These are phyloP conservation scores for Hypoxylon sp. DNA, from an alignment of 2,329 filamentous ascomycete species.

Conservation along the genomic window DNA sequence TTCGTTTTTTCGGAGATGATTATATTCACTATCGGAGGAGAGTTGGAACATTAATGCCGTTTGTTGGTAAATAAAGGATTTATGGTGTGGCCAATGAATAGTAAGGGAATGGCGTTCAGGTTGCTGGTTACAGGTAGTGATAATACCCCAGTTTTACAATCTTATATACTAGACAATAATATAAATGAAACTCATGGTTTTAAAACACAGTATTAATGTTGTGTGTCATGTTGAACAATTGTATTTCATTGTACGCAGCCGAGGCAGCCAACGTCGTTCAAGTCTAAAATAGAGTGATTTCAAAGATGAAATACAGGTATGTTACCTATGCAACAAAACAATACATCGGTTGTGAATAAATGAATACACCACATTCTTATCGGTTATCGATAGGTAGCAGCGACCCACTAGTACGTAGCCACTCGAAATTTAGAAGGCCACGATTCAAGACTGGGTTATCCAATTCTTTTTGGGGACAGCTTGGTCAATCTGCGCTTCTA, in stretches of 20 bases:
- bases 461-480: constrained; percentile 29
- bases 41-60: constrained; percentile 83
- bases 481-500: constrained; percentile 31
- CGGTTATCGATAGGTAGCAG: constrained; percentile 39
- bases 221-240: no score
- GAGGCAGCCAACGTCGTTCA: no score
- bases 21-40: constrained; percentile 77
- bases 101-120: constrained; percentile 21
- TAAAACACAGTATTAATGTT: no score
- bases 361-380: constrained; percentile 12
- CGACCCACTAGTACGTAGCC: constrained; percentile 33
- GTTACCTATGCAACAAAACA: no score
- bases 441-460: constrained; percentile 40
- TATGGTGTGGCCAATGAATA: no score
- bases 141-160: constrained; percentile 14
- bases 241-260: no score
- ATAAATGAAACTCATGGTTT: no score
- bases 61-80: constrained; percentile 58
- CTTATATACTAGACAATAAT: no score
- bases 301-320: no score
- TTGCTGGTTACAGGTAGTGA: constrained; percentile 4
- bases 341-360: no score
- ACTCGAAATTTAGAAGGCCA: constrained; percentile 42
- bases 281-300: no score
- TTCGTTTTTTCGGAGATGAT: constrained; percentile 84